Percentiles rank a stretch among this genome's conserved stretches.
Conservation (phyloP, 352 stramenopile genomes). For the Pythium aristosporum region DNA sequence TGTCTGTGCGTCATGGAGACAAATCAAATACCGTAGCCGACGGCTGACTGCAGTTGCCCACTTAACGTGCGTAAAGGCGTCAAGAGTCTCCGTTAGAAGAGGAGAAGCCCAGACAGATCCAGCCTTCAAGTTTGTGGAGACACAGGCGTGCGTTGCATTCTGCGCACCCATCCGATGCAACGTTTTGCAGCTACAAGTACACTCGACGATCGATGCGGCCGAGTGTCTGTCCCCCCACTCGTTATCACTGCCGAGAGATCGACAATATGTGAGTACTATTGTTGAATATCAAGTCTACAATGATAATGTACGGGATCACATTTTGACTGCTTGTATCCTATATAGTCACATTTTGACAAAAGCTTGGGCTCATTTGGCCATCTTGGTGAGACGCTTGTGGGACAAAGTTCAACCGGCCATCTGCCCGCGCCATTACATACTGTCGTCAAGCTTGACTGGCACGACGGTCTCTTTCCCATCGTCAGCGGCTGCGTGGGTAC, state of each 20-base stretch:
- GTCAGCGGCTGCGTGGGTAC: slow-evolving; percentile 1
- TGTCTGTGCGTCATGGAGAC: too few relatives aligned
- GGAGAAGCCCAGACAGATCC: slow-evolving; percentile 17
- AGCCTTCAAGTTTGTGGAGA: slow-evolving; percentile 9
- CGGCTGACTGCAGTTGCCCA: too few relatives aligned
- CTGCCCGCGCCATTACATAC: slow-evolving; percentile 6
- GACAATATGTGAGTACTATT: too few relatives aligned
- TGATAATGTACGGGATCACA: too few relatives aligned
- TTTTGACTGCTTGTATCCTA: too few relatives aligned
- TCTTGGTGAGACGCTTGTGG: slow-evolving; percentile 18
- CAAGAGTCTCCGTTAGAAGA: background rate
- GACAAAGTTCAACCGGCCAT: slow-evolving; percentile 5
- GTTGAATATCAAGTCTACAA: too few relatives aligned
- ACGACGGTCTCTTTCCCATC: background rate
- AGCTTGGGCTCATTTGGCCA: background rate
- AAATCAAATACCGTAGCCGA: too few relatives aligned
- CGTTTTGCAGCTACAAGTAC: background rate
- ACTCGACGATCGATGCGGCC: too few relatives aligned
- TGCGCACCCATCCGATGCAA: slow-evolving; percentile 3
- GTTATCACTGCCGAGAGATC: too few relatives aligned
- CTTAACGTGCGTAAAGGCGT: background rate
- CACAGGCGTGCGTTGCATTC: background rate
- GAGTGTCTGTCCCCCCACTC: too few relatives aligned
- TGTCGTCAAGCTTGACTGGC: background rate
- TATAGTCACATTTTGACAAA: too few relatives aligned